Evolutionary conservation across 352 stramenopile genomes (phyloP).

Genomic region (Aphanomyces cochlioides): DNA sequence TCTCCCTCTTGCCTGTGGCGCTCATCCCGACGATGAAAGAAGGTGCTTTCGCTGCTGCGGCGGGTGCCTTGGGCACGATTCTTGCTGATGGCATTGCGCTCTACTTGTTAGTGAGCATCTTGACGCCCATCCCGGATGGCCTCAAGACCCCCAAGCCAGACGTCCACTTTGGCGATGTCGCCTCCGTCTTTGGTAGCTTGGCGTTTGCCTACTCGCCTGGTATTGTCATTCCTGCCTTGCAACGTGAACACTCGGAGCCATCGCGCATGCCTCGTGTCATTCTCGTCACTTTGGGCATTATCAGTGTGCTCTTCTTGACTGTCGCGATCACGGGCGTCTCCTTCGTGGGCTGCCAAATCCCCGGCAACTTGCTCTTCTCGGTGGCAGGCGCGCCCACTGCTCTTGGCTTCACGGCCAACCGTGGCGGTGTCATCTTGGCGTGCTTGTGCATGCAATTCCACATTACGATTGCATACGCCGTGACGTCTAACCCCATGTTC

Average conservation of each 20-base stretch:
- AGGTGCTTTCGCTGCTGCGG: background rate
- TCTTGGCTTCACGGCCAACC: constrained; percentile 29
- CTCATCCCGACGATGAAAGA: background rate
- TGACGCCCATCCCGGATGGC: background rate
- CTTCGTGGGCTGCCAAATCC: constrained; percentile 32
- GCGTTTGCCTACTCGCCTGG: constrained; percentile 63
- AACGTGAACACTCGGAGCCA: constrained; percentile 58
- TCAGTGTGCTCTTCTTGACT: constrained; percentile 43
- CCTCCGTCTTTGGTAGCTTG: constrained; percentile 44
- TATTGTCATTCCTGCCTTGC: constrained; percentile 61
- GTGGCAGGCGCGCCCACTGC: constrained; percentile 18
- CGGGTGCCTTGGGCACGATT: background rate
- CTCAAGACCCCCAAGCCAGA: background rate
- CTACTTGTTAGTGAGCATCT: background rate
- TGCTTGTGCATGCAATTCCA: constrained; percentile 33
- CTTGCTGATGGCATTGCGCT: background rate
- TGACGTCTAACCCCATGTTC: constrained; percentile 6
- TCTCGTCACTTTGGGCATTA: constrained; percentile 47
- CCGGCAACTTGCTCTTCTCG: constrained; percentile 33
- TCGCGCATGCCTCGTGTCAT: constrained; percentile 64
- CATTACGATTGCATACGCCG: constrained; percentile 31
- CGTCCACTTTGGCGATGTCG: constrained; percentile 17
- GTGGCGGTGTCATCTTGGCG: constrained; percentile 30
- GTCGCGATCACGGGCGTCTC: constrained; percentile 28
- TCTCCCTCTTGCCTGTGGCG: background rate